Percentiles rank a stretch among this genome's conserved stretches.
phyloP scores from a whole-genome alignment of 139 green algal species.

The Chlamydomonas urium region DNA sequence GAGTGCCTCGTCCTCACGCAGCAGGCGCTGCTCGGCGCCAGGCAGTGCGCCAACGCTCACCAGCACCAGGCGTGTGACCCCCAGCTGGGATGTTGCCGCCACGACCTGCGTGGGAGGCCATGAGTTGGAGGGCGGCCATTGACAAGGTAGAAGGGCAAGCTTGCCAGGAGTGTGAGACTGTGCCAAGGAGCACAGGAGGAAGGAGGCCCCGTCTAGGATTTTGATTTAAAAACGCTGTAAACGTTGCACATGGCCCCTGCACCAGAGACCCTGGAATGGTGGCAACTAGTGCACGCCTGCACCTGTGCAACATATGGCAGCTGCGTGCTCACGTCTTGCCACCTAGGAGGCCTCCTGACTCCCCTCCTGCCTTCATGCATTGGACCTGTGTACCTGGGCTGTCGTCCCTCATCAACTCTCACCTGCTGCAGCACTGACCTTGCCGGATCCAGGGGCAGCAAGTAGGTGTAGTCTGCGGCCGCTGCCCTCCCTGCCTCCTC shows the following conservation, averaged over 20 bases:
- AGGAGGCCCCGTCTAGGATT: background rate
- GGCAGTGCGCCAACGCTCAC: too few relatives aligned
- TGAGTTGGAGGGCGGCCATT: background rate
- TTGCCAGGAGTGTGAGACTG: background rate
- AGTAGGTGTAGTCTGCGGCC: too few relatives aligned
- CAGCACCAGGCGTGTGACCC: background rate
- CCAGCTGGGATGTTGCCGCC: background rate
- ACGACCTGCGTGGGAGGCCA: background rate
- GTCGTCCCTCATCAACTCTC: too few relatives aligned
- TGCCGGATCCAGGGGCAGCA: background rate
- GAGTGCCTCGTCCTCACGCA: too few relatives aligned
- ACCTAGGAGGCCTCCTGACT: background rate
- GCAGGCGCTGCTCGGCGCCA: too few relatives aligned
- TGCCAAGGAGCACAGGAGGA: too few relatives aligned
- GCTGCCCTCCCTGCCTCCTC: too few relatives aligned
- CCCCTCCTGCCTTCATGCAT: too few relatives aligned
- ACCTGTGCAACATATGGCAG: background rate
- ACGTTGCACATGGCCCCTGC: background rate
- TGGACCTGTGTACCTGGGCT: too few relatives aligned
- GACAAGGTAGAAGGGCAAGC: background rate
- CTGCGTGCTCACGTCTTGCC: background rate
- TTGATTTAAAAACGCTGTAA: background rate
- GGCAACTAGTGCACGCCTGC: background rate
- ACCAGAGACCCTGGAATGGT: background rate
- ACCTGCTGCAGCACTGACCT: background rate